These are phyloP conservation scores for Leishmania major DNA, from an alignment of 208 protist genomes.

Conservation along the genomic window DNA sequence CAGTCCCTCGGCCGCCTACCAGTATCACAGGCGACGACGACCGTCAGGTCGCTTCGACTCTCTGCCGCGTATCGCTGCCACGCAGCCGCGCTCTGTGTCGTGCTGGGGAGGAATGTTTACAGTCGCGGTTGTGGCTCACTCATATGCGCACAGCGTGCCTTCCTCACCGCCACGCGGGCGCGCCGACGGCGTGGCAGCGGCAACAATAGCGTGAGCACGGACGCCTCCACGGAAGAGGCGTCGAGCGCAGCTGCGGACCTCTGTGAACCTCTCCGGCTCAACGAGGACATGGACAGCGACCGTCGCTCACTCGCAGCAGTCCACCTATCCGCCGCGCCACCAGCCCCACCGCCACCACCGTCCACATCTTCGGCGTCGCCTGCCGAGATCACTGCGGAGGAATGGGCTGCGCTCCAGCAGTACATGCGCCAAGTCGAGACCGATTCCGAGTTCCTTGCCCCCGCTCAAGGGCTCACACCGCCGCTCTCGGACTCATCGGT, in stretches of 20 bases:
- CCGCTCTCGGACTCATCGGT: background rate
- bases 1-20: constrained; percentile 3
- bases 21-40: background rate
- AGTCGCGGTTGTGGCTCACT: background rate
- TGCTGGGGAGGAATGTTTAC: background rate
- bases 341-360: constrained; percentile 8
- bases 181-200: background rate
- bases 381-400: background rate
- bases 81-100: background rate
- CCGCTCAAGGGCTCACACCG: constrained; percentile 2
- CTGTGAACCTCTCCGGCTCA: background rate
- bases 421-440: constrained; percentile 13
- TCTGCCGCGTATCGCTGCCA: background rate
- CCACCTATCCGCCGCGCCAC: background rate
- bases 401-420: constrained; percentile 13
- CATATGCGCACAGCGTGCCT: background rate
- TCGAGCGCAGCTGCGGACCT: background rate
- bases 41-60: background rate
- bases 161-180: constrained; percentile 1
- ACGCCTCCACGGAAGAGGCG: background rate
- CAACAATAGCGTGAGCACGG: background rate
- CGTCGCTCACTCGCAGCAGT: background rate
- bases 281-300: background rate
- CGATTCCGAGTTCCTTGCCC: constrained; percentile 14
- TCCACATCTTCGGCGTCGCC: background rate